Evolutionary conservation across 257 asterid species (phyloP).

Genomic region (Nyctanthes arbortristis): DNA sequence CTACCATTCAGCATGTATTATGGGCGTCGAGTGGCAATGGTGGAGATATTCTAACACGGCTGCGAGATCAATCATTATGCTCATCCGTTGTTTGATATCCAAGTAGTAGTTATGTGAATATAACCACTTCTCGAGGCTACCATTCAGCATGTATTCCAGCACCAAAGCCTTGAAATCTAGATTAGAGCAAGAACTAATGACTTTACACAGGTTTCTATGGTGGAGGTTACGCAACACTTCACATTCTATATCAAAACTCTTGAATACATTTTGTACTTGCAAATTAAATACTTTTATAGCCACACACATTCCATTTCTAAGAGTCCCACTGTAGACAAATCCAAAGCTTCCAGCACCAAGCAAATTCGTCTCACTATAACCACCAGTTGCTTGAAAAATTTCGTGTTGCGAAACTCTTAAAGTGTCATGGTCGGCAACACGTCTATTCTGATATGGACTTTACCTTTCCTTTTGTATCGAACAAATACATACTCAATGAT

Average conservation of each 20-base stretch:
- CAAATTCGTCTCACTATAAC: slow-evolving; percentile 23
- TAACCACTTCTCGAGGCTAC: too few relatives aligned
- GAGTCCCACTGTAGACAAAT: slow-evolving; percentile 20
- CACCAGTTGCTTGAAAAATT: slow-evolving; percentile 25
- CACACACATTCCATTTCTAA: slow-evolving; percentile 1
- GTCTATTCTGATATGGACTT: neutral
- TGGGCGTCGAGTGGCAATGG: too few relatives aligned
- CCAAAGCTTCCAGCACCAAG: slow-evolving; percentile 26
- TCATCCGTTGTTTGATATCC: too few relatives aligned
- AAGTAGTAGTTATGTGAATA: too few relatives aligned
- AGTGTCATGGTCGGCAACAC: neutral
- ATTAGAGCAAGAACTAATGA: slow-evolving; percentile 25
- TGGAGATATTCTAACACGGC: too few relatives aligned
- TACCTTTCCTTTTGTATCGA: slow-evolving; percentile 1
- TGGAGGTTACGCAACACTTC: slow-evolving; percentile 19
- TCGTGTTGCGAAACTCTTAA: slow-evolving; percentile 21
- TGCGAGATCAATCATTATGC: too few relatives aligned
- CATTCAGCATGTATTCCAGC: slow-evolving; percentile 29
- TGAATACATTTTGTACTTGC: slow-evolving; percentile 20
- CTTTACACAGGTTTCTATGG: slow-evolving; percentile 35
- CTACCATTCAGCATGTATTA: too few relatives aligned
- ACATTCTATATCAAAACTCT: slow-evolving; percentile 30
- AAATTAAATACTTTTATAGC: slow-evolving; percentile 30
- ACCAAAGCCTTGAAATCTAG: slow-evolving; percentile 32
- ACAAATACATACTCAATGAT: neutral